Base-by-base conservation (phyloP, 108 stramenopile genomes). In the Pseudonitzschia multiseries region DNA sequence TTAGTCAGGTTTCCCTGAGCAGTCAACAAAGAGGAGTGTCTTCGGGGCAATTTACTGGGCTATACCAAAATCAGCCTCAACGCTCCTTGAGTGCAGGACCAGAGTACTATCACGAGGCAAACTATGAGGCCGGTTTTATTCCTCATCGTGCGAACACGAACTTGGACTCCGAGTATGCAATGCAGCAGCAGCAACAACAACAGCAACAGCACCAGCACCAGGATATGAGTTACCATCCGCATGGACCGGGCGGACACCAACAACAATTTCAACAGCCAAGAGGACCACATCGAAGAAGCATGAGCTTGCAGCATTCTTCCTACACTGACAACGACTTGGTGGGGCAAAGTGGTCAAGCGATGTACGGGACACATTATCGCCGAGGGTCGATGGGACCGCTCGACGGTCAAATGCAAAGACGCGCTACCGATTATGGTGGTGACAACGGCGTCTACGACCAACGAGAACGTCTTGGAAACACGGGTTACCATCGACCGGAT, bases 1-100 rank as follows among this genome's bases (percentile, higher is more conserved):
- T 59, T 27, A 27, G 24, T 59, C 57, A 22, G 29, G 15, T 26
- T 59, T 22, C 24, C 4, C 26, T 59, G 31, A 59, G 26, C 57
- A 59, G 8, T 17, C 26, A 26, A 17, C 57, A 26, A 59, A 9
- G 3, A 5, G 24, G 24, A 15, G 29, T n/a, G 17, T 26, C 27
- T 59, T 26, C 21, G 15, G 57, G 57, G 26, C 57, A 59, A 14
- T 21, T 21, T 17, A 15, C 20, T 20, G 42, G 42, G 33, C 36
- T 65, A 21, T 65, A 65, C 40, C 64, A 68, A 41, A 67, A 57
- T 32, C 78, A 78, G 8, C 32, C 67, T 24, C 65, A 61, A 42
- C 73, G 64, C 13, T 57, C 44, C 4, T 41, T 65, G 36, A 13
- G 33, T 17, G 41, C 21, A 43, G 28, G 28, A 41, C 28, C 32